Conservation (phyloP, 2,329 filamentous ascomycete genomes). For the Dothiorella sarmentorum region DNA sequence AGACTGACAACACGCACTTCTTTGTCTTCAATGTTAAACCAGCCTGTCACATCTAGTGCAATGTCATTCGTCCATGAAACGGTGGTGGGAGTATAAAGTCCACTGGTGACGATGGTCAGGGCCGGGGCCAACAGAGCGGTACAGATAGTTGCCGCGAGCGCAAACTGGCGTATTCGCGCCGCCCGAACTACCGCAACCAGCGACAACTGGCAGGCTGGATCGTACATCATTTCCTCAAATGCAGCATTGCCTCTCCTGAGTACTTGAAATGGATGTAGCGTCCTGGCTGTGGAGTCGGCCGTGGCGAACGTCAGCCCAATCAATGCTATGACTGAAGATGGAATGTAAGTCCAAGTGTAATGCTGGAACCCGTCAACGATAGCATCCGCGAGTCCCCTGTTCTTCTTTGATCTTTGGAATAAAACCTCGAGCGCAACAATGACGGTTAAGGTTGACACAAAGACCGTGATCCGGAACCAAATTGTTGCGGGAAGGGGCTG, state of each 20-base stretch:
- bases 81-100: not conserved
- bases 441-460: not conserved
- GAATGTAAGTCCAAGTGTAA: not conserved
- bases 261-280: not conserved
- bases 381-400: not conserved
- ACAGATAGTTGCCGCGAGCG: not conserved
- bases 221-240: not conserved
- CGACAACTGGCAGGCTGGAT: not conserved
- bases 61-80: not conserved
- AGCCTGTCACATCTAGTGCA: not conserved
- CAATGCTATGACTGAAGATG: not conserved
- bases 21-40: not conserved
- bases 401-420: not conserved
- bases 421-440: not conserved
- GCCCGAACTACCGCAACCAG: not conserved
- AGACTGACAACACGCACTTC: too few species aligned
- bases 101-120: not conserved
- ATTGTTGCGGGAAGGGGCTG: too few species aligned
- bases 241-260: not conserved
- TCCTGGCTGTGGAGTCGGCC: not conserved
- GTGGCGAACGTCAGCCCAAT: not conserved
- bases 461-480: too few species aligned
- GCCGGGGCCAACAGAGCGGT: not conserved
- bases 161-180: not conserved
- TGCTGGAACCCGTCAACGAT: not conserved